Conservation (phyloP, 1,139 yeast genomes). For the Schizosaccharomyces versatilis region DNA sequence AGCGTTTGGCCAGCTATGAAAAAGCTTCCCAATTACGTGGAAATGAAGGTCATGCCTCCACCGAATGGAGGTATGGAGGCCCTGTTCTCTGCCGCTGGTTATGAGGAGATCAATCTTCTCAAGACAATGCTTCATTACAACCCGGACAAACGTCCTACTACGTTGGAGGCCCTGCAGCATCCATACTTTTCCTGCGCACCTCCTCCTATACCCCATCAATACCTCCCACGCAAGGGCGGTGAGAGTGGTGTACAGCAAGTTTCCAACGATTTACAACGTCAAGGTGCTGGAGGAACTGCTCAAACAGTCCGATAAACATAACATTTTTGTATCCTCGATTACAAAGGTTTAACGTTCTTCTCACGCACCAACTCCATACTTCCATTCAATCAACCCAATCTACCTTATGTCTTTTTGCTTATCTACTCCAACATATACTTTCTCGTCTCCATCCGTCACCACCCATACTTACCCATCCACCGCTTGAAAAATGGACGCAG, state of each 20-base stretch:
- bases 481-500: no score
- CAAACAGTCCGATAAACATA: no score
- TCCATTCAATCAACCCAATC: no score
- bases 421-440: no score
- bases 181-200: slow-evolving; percentile 47
- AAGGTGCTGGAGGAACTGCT: neutral
- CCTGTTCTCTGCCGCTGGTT: slow-evolving; percentile 24
- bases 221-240: neutral
- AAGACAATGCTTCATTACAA: slow-evolving; percentile 37
- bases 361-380: no score
- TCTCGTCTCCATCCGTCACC: no score
- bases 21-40: slow-evolving; percentile 37
- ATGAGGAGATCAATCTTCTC: slow-evolving; percentile 26
- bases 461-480: no score
- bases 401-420: no score
- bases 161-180: slow-evolving; percentile 53
- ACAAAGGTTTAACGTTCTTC: no score
- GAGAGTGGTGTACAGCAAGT: slow-evolving; percentile 1
- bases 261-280: neutral
- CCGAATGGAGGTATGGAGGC: slow-evolving; percentile 36
- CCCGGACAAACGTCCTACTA: slow-evolving; percentile 54
- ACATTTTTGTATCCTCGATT: no score
- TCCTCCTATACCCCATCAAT: slow-evolving; percentile 67
- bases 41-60: slow-evolving; percentile 19
- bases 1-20: slow-evolving; percentile 44